phyloP scores from a whole-genome alignment of 805 yeast genomes.

The Suhomyces sp. region DNA sequence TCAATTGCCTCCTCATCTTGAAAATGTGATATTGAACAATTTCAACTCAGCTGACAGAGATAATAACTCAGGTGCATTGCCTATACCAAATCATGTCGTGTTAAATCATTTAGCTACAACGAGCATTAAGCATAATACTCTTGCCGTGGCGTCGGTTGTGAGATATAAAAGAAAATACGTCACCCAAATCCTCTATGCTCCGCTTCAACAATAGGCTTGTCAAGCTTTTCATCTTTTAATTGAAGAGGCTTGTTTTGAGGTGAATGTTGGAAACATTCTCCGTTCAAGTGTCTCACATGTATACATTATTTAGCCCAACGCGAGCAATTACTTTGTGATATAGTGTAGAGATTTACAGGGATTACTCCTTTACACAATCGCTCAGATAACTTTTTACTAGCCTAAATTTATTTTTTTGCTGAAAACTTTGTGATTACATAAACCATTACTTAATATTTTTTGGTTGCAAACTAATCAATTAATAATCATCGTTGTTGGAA shows the following conservation, averaged over 20 bases:
- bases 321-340: not conserved
- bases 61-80: conserved; percentile 83
- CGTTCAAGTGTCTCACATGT: not conserved
- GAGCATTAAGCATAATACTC: conserved; percentile 86
- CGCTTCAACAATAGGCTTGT: conserved; percentile 47
- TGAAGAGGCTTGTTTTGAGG: not conserved
- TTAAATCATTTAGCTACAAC: conserved; percentile 94
- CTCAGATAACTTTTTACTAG: not conserved
- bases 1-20: conserved; percentile 93
- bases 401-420: not conserved
- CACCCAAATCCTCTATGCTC: conserved; percentile 90
- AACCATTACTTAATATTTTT: not conserved
- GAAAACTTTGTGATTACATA: not conserved
- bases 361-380: not conserved
- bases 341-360: not conserved
- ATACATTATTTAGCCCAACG: not conserved
- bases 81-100: conserved; percentile 93
- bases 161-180: conserved; percentile 86
- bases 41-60: conserved; percentile 58
- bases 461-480: not conserved
- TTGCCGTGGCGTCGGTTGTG: conserved; percentile 89
- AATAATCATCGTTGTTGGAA: conserved; percentile 8
- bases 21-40: conserved; percentile 84
- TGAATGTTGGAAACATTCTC: not conserved
- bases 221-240: not conserved